These are phyloP conservation scores for Suillus tomentosus DNA, from an alignment of 768 basidiomycete genomes.

Conservation along the genomic window DNA sequence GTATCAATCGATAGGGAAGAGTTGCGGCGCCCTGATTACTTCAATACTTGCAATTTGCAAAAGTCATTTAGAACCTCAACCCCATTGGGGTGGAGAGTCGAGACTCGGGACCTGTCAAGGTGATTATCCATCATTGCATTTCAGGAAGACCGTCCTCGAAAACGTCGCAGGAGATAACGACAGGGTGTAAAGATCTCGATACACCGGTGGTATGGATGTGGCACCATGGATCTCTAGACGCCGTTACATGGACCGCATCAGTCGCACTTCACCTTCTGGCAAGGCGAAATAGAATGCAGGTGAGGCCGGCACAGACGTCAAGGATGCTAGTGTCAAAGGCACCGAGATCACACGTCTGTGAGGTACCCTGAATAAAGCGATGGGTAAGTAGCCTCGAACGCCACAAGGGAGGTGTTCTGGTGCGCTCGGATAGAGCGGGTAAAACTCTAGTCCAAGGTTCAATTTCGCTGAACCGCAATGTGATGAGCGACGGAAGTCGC, in stretches of 20 bases:
- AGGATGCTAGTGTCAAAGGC: background rate
- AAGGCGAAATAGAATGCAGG: background rate
- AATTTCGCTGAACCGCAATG: background rate
- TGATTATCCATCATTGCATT: background rate
- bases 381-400: background rate
- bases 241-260: background rate
- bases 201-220: background rate
- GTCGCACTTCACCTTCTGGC: background rate
- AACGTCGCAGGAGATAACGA: background rate
- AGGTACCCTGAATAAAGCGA: background rate
- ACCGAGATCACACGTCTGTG: slow-evolving; percentile 2
- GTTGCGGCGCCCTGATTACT: background rate
- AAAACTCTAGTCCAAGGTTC: slow-evolving; percentile 2
- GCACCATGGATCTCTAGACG: background rate
- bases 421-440: background rate
- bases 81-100: background rate
- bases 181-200: slow-evolving; percentile 1
- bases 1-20: background rate
- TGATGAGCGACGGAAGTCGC: background rate
- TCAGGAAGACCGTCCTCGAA: background rate
- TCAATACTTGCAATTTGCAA: background rate
- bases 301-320: background rate
- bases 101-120: background rate
- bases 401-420: background rate
- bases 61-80: background rate